Percentiles rank a stretch among this genome's conserved stretches.
Evolutionary conservation across 2,329 filamentous ascomycete species (phyloP).

Genomic region (Xylariaceae sp.): DNA sequence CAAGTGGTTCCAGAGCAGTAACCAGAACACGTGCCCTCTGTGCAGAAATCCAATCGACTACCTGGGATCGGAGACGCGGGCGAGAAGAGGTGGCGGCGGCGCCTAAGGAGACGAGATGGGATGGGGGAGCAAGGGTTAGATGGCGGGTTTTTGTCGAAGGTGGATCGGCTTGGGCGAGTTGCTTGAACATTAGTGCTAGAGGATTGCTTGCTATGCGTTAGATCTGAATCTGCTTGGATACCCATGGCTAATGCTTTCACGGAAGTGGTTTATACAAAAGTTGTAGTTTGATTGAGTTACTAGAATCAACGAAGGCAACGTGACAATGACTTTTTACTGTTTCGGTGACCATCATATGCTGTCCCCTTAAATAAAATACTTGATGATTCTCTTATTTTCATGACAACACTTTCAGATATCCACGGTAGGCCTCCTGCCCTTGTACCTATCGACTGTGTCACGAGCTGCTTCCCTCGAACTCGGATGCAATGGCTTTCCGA

Average conservation of each 20-base stretch:
- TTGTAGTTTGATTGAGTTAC: neutral
- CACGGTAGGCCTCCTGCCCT: too few relatives aligned
- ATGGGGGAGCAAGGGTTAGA: neutral
- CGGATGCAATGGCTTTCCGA: neutral
- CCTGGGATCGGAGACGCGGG: slow-evolving; percentile 29
- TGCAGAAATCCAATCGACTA: slow-evolving; percentile 83
- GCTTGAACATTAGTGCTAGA: neutral
- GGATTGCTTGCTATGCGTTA: neutral
- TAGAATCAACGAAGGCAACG: too few relatives aligned
- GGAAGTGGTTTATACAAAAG: neutral
- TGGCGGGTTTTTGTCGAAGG: neutral
- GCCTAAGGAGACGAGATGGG: slow-evolving; percentile 1
- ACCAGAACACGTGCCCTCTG: slow-evolving; percentile 83
- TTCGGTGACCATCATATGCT: too few relatives aligned
- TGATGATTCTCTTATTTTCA: too few relatives aligned
- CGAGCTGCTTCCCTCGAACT: neutral
- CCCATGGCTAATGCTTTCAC: neutral
- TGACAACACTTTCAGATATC: too few relatives aligned
- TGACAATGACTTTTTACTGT: too few relatives aligned
- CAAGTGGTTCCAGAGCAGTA: slow-evolving; percentile 95
- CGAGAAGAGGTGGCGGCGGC: slow-evolving; percentile 18
- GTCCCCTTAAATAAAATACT: too few relatives aligned
- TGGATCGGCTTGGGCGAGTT: neutral
- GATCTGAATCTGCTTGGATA: neutral
- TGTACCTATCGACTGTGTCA: neutral